Evolutionary conservation across 495 filamentous ascomycete species (phyloP).

Genomic region (Talaromyces wortmannii): DNA sequence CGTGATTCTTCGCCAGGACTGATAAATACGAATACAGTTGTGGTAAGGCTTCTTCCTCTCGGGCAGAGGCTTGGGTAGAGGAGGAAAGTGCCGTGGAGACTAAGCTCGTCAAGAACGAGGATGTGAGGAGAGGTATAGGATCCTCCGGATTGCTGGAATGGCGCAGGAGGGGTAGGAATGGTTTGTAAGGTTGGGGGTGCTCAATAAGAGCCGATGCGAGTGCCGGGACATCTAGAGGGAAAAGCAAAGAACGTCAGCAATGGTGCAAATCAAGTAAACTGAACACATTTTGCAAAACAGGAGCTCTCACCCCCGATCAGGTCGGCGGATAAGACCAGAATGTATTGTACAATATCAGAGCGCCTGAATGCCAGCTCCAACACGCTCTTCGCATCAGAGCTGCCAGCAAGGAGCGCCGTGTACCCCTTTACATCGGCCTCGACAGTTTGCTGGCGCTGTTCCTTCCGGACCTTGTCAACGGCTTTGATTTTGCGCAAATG

Average conservation of each 20-base stretch:
- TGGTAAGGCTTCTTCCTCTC: conserved; percentile 74
- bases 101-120: conserved; percentile 77
- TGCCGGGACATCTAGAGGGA: conserved; percentile 60
- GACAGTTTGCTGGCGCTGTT: conserved; percentile 75
- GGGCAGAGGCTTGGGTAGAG: conserved; percentile 43
- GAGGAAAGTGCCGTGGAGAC: conserved; percentile 61
- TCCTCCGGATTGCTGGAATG: conserved; percentile 78
- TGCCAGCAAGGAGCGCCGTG: conserved; percentile 69
- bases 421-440: conserved; percentile 75
- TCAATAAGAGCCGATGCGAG: conserved; percentile 68
- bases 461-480: conserved; percentile 91
- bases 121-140: conserved; percentile 80
- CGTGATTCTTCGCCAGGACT: conserved; percentile 67
- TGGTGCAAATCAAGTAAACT: conserved; percentile 10
- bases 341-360: conserved; percentile 87
- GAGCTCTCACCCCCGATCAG: conserved; percentile 64
- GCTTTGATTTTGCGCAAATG: conserved; percentile 96
- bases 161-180: conserved; percentile 78
- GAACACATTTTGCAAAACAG: background rate
- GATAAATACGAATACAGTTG: conserved; percentile 81
- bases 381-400: conserved; percentile 63
- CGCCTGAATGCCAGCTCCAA: conserved; percentile 72
- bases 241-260: conserved; percentile 8
- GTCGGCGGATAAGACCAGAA: conserved; percentile 83
- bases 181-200: conserved; percentile 71